Base-by-base conservation (phyloP, 106 monocot genomes). In the Dendrobium catenatum region DNA sequence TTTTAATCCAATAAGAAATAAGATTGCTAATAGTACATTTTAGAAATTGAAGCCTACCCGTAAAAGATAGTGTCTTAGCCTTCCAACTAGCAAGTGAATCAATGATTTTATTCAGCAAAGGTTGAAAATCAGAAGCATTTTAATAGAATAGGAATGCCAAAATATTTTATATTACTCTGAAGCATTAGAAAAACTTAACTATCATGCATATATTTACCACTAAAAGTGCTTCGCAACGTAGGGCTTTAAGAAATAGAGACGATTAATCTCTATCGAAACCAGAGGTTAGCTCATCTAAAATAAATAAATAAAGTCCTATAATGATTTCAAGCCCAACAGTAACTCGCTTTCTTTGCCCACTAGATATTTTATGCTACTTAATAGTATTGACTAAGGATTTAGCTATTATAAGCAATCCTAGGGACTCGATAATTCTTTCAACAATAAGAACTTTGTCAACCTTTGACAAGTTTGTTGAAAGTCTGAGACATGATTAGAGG, bases 261-360 rank as follows among this genome's bases (percentile, higher is more conserved):
- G 97, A 98, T 47, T 94, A 92, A 81, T 92, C 85, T 83, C 97
- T 98, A 79, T 98, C 97, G 80, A 98, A 85, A 47, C 96, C 96
- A 81, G 96, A 97, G 17, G 96, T 97, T 49, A 94, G 96, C 80
- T 97, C 96, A 87, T 98, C 97, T 22, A 94, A 85, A 79, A 98
- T 92, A 75, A 98, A 80, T 16, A 98, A 78, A 68, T 94, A 98
- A 54, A 94, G 97, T 42, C 94, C 94, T 88, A 94, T 98, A 17
- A 98, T 94, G 94, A 98, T 97, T 81, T 97, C 96, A 44, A 97
- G 26, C 0, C 96, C 96, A 77, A 97, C 96, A 82, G 94, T 97
- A 18, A 97, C 96, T 47, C 96, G 82, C 75, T 97, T 97, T 79
- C 96, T 89, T 81, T 97, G 96, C 42, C 97, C 97, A 19, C 97